Percentiles rank a stretch among this genome's conserved stretches.
Evolutionary conservation across 73 alveolate species (phyloP).

Genomic region (Paraurostyla sp.): DNA sequence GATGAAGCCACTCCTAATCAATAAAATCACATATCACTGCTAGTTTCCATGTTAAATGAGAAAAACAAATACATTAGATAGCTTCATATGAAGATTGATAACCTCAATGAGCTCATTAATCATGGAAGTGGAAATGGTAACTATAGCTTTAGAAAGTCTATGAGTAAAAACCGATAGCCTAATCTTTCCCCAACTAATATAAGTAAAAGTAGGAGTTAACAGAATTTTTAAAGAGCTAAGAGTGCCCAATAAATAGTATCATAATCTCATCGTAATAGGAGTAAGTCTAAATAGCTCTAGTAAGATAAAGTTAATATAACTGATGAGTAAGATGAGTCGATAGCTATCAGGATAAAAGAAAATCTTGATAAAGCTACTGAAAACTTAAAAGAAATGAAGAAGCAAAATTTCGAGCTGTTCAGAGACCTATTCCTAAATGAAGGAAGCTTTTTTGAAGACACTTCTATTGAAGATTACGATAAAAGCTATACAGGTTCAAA

Average conservation of each 20-base stretch:
- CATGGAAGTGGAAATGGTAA: neutral
- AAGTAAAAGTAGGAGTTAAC: conserved; percentile 13
- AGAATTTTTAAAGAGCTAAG: neutral
- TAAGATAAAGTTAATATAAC: neutral
- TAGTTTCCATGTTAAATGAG: conserved; percentile 21
- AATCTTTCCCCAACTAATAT: neutral
- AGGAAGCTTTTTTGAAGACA: neutral
- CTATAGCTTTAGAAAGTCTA: neutral
- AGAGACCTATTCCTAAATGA: neutral
- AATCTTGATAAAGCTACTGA: neutral
- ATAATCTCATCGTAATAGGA: no score
- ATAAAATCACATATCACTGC: conserved; percentile 12
- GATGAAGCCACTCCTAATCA: conserved; percentile 15
- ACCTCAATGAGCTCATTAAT: neutral
- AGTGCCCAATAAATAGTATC: neutral
- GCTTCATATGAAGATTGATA: conserved; percentile 11
- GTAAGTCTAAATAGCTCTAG: no score
- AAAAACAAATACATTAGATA: conserved; percentile 18
- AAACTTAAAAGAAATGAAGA: neutral
- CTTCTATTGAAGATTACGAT: neutral
- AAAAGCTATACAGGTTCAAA: neutral
- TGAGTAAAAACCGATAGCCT: neutral
- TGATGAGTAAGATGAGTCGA: neutral
- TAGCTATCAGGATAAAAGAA: neutral
- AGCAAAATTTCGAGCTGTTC: neutral